phyloP scores from a whole-genome alignment of 2,329 filamentous ascomycete genomes.

The Pestalotiopsis sp. region DNA sequence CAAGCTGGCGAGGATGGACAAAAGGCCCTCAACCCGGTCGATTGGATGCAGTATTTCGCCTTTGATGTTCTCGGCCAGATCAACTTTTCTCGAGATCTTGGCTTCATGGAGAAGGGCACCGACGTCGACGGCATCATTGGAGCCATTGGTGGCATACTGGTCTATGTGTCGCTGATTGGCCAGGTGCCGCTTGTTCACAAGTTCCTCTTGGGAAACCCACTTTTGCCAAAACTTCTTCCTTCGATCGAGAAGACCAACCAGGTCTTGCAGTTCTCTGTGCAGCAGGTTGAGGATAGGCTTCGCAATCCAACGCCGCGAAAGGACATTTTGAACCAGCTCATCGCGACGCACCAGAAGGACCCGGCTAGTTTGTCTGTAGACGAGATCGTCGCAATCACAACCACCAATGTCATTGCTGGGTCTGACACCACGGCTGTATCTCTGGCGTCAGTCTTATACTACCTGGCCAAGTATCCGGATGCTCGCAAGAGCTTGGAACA shows the following conservation, averaged over 20 bases:
- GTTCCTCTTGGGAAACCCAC: slow-evolving; percentile 14
- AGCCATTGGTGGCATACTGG: not conserved
- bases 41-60: slow-evolving; percentile 13
- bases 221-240: slow-evolving; percentile 11
- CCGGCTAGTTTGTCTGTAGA: slow-evolving; percentile 1
- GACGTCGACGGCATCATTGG: slow-evolving; percentile 6
- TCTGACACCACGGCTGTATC: slow-evolving; percentile 48
- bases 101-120: slow-evolving; percentile 5
- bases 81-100: slow-evolving; percentile 1
- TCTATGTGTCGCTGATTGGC: slow-evolving; percentile 5
- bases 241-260: slow-evolving; percentile 14
- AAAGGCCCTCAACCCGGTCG: not conserved
- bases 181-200: slow-evolving; percentile 8
- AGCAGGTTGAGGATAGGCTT: slow-evolving; percentile 9
- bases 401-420: slow-evolving; percentile 32
- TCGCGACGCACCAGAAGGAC: slow-evolving; percentile 11
- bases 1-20: not conserved
- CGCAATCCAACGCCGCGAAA: not conserved
- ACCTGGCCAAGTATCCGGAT: slow-evolving; percentile 37
- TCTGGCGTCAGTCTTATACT: slow-evolving; percentile 45
- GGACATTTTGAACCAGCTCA: slow-evolving; percentile 5
- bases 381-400: slow-evolving; percentile 13
- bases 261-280: slow-evolving; percentile 12
- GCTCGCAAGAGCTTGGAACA: not conserved
- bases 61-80: slow-evolving; percentile 13